Percentiles rank a stretch among this genome's conserved stretches.
Evolutionary conservation across 805 yeast species (phyloP).

Genomic region (Sugiyamaella qingdaonensis): DNA sequence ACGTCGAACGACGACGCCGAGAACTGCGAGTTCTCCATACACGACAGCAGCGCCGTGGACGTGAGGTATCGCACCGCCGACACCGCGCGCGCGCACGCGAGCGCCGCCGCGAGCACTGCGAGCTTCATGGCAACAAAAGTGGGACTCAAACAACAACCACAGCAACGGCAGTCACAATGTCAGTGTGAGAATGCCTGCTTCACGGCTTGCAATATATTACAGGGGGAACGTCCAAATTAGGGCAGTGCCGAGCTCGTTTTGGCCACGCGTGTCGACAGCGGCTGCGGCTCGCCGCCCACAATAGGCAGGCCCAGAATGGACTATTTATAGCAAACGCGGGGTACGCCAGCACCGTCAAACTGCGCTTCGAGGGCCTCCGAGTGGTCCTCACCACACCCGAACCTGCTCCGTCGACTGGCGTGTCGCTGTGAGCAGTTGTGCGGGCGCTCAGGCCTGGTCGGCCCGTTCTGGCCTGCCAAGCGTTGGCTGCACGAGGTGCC

Average conservation of each 20-base stretch:
- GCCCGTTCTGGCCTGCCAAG: too few species aligned
- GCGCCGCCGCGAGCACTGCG: not conserved
- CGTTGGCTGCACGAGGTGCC: too few species aligned
- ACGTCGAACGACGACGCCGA: slow-evolving; percentile 83
- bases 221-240: not conserved
- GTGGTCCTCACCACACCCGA: too few species aligned
- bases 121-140: not conserved
- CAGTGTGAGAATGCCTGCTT: not conserved
- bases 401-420: too few species aligned
- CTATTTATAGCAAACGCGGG: slow-evolving; percentile 2
- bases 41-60: slow-evolving; percentile 74
- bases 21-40: slow-evolving; percentile 86
- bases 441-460: too few species aligned
- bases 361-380: too few species aligned
- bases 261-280: not conserved
- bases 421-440: too few species aligned
- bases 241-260: slow-evolving; percentile 1
- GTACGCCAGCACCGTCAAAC: not conserved
- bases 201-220: not conserved
- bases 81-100: slow-evolving; percentile 5
- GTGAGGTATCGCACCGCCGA: slow-evolving; percentile 33
- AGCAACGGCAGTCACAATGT: not conserved
- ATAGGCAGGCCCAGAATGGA: not conserved
- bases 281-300: not conserved
- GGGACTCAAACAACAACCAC: too few species aligned